phyloP scores from a whole-genome alignment of 2,329 filamentous ascomycete genomes.

The Arthrinium puccinioides region DNA sequence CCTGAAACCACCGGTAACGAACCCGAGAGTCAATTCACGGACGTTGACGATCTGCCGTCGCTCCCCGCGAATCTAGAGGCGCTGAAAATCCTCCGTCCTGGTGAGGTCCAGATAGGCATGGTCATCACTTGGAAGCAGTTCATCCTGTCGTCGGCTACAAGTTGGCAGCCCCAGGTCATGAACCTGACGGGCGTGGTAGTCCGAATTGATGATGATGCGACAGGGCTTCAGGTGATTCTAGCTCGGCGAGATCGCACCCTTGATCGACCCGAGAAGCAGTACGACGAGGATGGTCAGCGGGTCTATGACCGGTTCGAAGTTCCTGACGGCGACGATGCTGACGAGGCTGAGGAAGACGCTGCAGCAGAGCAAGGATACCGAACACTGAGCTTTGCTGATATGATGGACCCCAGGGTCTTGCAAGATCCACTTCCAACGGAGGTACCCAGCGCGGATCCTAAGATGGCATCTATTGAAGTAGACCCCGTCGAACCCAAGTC shows the following conservation, averaged over 20 bases:
- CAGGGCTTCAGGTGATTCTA: slow-evolving; percentile 51
- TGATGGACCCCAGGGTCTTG: slow-evolving; percentile 63
- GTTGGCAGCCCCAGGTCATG: slow-evolving; percentile 59
- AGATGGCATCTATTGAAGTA: too few relatives aligned
- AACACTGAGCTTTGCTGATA: slow-evolving; percentile 51
- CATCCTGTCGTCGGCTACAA: slow-evolving; percentile 51
- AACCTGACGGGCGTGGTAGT: slow-evolving; percentile 61
- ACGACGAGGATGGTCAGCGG: slow-evolving; percentile 61
- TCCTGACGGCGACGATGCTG: slow-evolving; percentile 51
- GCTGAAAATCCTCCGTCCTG: slow-evolving; percentile 42
- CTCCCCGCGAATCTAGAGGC: slow-evolving; percentile 50
- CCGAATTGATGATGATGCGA: slow-evolving; percentile 43
- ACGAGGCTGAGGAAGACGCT: slow-evolving; percentile 39
- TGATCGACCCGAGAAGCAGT: slow-evolving; percentile 47
- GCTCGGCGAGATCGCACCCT: slow-evolving; percentile 60
- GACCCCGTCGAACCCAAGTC: too few relatives aligned
- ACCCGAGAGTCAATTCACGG: slow-evolving; percentile 38
- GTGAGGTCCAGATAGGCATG: slow-evolving; percentile 48
- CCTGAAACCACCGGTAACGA: slow-evolving; percentile 20
- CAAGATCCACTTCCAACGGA: slow-evolving; percentile 27
- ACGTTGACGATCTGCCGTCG: slow-evolving; percentile 53
- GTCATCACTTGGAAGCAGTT: slow-evolving; percentile 63
- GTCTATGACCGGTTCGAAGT: slow-evolving; percentile 75
- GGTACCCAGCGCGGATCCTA: too few relatives aligned
- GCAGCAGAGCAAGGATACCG: slow-evolving; percentile 49